Conservation (phyloP, 179 eudicot genomes). For the Amaranthus tricolor region DNA sequence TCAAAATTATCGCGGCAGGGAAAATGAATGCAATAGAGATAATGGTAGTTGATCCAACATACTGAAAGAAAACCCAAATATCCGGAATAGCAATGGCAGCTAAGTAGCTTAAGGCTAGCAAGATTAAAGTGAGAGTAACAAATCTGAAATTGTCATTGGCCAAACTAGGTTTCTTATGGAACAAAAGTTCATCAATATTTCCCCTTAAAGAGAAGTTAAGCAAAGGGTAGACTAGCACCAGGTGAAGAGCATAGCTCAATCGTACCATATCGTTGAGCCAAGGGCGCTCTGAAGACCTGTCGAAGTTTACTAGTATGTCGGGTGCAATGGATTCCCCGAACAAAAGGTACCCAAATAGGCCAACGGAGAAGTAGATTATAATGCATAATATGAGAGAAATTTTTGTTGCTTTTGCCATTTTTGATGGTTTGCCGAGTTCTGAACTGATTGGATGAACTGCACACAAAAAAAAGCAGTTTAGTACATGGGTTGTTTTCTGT, state of each 20-base stretch:
- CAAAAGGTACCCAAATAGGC: constrained; percentile 81
- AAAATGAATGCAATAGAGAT: constrained; percentile 75
- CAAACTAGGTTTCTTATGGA: constrained; percentile 43
- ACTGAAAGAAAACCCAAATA: constrained; percentile 86
- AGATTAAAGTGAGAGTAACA: constrained; percentile 43
- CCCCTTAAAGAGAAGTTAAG: constrained; percentile 66
- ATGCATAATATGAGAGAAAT: constrained; percentile 66
- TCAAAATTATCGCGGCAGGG: constrained; percentile 72
- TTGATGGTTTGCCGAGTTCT: constrained; percentile 67
- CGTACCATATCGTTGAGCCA: constrained; percentile 60
- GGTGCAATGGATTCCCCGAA: constrained; percentile 87
- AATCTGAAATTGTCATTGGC: constrained; percentile 49
- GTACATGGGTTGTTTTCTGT: background rate
- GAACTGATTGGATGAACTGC: constrained; percentile 85
- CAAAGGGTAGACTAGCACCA: constrained; percentile 81
- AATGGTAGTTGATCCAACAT: constrained; percentile 78
- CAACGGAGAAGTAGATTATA: constrained; percentile 68
- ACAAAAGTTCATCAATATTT: constrained; percentile 65
- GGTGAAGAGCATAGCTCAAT: constrained; percentile 84
- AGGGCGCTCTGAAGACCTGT: constrained; percentile 45
- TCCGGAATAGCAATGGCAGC: constrained; percentile 74
- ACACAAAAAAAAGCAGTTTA: constrained; percentile 1
- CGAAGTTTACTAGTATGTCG: constrained; percentile 91
- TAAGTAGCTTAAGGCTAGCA: constrained; percentile 50
- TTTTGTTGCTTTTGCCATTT: constrained; percentile 66